Conservation (phyloP, 2,329 filamentous ascomycete genomes). For the Xylaria sp. region DNA sequence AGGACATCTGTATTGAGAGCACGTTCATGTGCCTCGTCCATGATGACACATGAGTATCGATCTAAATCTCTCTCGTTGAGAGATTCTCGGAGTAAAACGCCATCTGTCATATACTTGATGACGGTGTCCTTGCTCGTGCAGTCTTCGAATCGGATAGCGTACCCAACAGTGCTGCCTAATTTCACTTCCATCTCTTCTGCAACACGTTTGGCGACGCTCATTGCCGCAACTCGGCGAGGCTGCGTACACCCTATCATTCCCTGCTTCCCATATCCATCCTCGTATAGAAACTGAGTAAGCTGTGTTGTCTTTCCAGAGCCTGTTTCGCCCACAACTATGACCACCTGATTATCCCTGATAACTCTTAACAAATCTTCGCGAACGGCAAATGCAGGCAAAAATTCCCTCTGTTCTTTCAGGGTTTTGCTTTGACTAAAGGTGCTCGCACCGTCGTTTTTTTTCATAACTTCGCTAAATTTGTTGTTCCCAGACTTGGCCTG, state of each 20-base stretch:
- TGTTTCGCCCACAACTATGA: slow-evolving; percentile 96
- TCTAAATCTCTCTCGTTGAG: slow-evolving; percentile 91
- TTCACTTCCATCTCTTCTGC: slow-evolving; percentile 98
- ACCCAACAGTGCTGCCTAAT: slow-evolving; percentile 86
- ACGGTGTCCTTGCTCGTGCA: slow-evolving; percentile 93
- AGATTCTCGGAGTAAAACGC: slow-evolving; percentile 90
- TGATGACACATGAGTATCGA: slow-evolving; percentile 97
- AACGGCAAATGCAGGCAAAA: slow-evolving; percentile 92
- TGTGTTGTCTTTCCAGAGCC: slow-evolving; percentile 98
- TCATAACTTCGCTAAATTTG: slow-evolving; percentile 91
- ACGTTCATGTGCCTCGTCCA: slow-evolving; percentile 98
- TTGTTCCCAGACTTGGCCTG: slow-evolving; percentile 64
- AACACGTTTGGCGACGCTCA: slow-evolving; percentile 98
- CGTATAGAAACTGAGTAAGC: slow-evolving; percentile 91
- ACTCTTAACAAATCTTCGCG: slow-evolving; percentile 90
- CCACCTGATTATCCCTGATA: slow-evolving; percentile 94
- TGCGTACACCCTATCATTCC: slow-evolving; percentile 98
- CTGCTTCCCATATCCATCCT: slow-evolving; percentile 86
- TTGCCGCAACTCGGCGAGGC: slow-evolving; percentile 92
- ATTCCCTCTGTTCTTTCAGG: slow-evolving; percentile 88
- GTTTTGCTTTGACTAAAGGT: slow-evolving; percentile 93
- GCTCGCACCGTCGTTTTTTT: slow-evolving; percentile 84
- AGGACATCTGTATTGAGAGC: slow-evolving; percentile 96
- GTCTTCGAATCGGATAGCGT: slow-evolving; percentile 97
- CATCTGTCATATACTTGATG: slow-evolving; percentile 99